Evolutionary conservation across 164 flowering plant genomes (phyloP).

Genomic region (Kalanchoe fedtschenkoi): DNA sequence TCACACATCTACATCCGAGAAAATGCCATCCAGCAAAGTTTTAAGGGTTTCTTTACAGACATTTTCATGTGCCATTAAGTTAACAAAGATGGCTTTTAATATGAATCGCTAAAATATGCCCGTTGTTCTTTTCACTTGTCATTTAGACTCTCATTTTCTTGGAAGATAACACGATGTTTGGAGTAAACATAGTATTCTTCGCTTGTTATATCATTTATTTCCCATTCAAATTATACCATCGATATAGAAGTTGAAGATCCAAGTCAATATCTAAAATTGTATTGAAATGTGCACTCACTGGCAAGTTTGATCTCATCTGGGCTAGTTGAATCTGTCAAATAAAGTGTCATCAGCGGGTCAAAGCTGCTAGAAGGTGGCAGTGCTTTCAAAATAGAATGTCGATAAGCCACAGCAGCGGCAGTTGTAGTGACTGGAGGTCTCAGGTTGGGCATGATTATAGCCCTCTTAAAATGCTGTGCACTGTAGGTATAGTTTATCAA

Average conservation of each 20-base stretch:
- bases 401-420: slow-evolving; percentile 74
- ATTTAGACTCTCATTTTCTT: not conserved
- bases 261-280: too few species aligned
- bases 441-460: slow-evolving; percentile 89
- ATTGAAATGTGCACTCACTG: too few species aligned
- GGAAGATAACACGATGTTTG: not conserved
- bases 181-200: not conserved
- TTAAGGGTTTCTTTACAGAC: not conserved
- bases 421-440: slow-evolving; percentile 86
- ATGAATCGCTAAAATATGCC: not conserved
- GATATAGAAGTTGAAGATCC: too few species aligned
- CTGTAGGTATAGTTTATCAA: slow-evolving; percentile 26
- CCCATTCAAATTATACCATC: not conserved
- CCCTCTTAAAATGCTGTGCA: slow-evolving; percentile 73
- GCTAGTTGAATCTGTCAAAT: slow-evolving; percentile 77
- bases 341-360: slow-evolving; percentile 90
- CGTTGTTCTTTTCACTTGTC: not conserved
- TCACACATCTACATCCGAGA: not conserved
- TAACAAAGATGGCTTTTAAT: not conserved
- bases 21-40: not conserved
- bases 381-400: slow-evolving; percentile 69
- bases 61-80: not conserved
- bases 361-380: slow-evolving; percentile 51
- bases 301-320: slow-evolving; percentile 89
- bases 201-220: not conserved